These are phyloP conservation scores for Ogataea dorogensis DNA, from an alignment of 805 yeast species.

Conservation along the genomic window DNA sequence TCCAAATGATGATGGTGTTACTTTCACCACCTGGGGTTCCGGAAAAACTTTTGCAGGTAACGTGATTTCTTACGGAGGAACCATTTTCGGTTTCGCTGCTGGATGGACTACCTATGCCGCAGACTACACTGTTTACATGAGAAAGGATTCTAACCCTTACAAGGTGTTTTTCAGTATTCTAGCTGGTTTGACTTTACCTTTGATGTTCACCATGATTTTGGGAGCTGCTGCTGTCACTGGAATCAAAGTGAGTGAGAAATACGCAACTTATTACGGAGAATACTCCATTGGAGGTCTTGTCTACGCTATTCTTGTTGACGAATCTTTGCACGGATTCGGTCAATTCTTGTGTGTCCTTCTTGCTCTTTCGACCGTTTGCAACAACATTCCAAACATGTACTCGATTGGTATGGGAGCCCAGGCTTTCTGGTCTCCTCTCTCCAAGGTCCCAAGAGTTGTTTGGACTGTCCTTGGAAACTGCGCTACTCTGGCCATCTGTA, in stretches of 20 bases:
- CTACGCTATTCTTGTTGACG: constrained; percentile 70
- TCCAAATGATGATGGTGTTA: constrained; percentile 28
- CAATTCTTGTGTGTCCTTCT: constrained; percentile 83
- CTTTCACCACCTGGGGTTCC: constrained; percentile 35
- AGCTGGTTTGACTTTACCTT: constrained; percentile 64
- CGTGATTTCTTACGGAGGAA: constrained; percentile 78
- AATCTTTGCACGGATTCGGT: constrained; percentile 86
- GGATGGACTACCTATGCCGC: constrained; percentile 95
- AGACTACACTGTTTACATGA: constrained; percentile 89
- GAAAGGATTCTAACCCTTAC: constrained; percentile 54
- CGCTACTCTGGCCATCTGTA: constrained; percentile 78
- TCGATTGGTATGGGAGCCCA: constrained; percentile 87
- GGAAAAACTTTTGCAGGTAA: constrained; percentile 73
- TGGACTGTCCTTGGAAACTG: constrained; percentile 82
- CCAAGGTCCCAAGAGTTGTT: constrained; percentile 72
- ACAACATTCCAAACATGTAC: constrained; percentile 92
- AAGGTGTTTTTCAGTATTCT: constrained; percentile 65
- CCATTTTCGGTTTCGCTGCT: constrained; percentile 83
- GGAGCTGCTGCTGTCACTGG: constrained; percentile 89
- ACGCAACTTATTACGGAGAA: constrained; percentile 49
- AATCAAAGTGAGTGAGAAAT: constrained; percentile 43
- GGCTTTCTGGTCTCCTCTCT: constrained; percentile 73
- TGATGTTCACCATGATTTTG: constrained; percentile 67
- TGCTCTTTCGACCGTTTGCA: constrained; percentile 84
- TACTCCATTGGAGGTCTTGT: constrained; percentile 79